These are phyloP conservation scores for Ophiocordyceps camponoti-saundersi DNA, from an alignment of 2,329 filamentous ascomycete species.

Conservation along the genomic window DNA sequence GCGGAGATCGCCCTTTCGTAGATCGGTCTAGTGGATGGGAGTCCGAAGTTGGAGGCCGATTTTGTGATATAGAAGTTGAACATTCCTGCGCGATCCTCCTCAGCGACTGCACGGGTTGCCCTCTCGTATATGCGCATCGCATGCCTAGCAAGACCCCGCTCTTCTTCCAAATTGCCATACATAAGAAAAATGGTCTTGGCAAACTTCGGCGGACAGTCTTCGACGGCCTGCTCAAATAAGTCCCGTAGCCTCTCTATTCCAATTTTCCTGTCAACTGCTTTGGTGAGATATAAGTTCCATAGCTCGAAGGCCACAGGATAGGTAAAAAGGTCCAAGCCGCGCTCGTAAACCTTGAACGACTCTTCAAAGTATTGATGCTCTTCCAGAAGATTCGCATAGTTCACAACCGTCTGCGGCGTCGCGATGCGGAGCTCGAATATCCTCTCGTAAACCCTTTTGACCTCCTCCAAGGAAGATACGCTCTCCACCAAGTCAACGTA, in stretches of 20 bases:
- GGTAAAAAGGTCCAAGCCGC: constrained; percentile 92
- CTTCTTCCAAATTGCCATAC: constrained; percentile 96
- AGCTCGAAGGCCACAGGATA: constrained; percentile 97
- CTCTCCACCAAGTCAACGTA: constrained; percentile 97
- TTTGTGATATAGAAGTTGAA: constrained; percentile 99
- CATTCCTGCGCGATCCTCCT: constrained; percentile 92
- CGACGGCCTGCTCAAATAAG: constrained; percentile 91
- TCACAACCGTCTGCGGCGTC: constrained; percentile 94
- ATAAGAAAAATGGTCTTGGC: constrained; percentile 93
- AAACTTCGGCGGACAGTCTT: constrained; percentile 88
- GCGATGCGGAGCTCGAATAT: constrained; percentile 98
- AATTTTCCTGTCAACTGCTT: constrained; percentile 91
- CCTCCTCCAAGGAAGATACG: constrained; percentile 79
- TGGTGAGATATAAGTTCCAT: constrained; percentile 96
- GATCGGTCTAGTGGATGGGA: constrained; percentile 85
- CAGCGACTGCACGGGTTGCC: constrained; percentile 82
- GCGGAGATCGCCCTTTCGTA: constrained; percentile 92
- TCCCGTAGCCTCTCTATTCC: constrained; percentile 87
- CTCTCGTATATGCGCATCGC: constrained; percentile 99
- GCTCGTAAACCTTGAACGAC: constrained; percentile 93
- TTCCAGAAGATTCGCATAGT: constrained; percentile 90
- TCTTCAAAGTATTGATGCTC: constrained; percentile 94
- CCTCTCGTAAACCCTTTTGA: constrained; percentile 83
- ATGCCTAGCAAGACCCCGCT: constrained; percentile 81
- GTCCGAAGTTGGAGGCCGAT: constrained; percentile 91